Evolutionary conservation across 768 basidiomycete genomes (phyloP).

Genomic region (Lactarius psammicola): DNA sequence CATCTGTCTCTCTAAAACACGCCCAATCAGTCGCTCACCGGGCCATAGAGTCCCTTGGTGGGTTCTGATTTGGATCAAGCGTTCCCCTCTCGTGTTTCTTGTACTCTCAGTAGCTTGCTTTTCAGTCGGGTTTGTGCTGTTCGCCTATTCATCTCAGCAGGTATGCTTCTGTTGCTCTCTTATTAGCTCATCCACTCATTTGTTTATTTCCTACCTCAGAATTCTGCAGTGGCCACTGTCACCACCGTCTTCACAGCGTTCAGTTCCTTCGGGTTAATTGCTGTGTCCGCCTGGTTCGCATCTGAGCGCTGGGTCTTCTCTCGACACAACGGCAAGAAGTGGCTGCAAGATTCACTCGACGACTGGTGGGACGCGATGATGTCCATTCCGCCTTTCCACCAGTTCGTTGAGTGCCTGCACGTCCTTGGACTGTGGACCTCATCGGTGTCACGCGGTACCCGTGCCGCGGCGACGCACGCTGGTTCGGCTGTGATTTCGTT

Average conservation of each 20-base stretch:
- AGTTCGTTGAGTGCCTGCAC: constrained; percentile 6
- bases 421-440: constrained; percentile 7
- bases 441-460: constrained; percentile 12
- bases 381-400: constrained; percentile 21
- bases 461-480: constrained; percentile 13
- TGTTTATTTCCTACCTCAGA: constrained; percentile 37
- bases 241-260: constrained; percentile 76
- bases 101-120: constrained; percentile 83
- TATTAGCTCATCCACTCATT: constrained; percentile 3
- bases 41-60: constrained; percentile 78
- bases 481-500: constrained; percentile 18
- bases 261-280: constrained; percentile 66
- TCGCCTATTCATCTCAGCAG: constrained; percentile 72
- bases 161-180: constrained; percentile 37
- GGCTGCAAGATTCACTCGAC: constrained; percentile 59
- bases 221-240: constrained; percentile 59
- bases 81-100: constrained; percentile 78
- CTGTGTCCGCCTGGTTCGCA: constrained; percentile 73
- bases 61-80: constrained; percentile 85
- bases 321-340: constrained; percentile 63
- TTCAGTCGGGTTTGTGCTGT: constrained; percentile 72
- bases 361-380: constrained; percentile 41
- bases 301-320: constrained; percentile 66
- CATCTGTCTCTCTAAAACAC: constrained; percentile 13
- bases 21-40: constrained; percentile 57